Base-by-base conservation (phyloP, 1,284 basidiomycete genomes). In the Porphyrellus sp. region DNA sequence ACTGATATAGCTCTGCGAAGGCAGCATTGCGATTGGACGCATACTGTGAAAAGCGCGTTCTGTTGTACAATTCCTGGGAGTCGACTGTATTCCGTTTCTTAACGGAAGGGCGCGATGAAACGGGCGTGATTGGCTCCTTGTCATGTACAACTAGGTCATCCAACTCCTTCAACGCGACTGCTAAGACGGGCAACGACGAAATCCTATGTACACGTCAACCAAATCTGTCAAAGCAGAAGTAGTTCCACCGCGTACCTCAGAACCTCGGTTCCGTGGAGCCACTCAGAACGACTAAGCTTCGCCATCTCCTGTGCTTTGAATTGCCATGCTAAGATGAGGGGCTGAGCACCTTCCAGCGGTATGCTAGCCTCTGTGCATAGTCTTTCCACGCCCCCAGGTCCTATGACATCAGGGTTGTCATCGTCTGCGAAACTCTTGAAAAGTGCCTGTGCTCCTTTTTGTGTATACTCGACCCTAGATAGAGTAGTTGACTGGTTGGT, bases 321-420 rank as follows among this genome's bases (percentile, higher is more conserved):
- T 59, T 85, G 82, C 89, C 89, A 91, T 16, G 86, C 79, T 7
- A 90, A 70, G 24, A 91, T 73, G 38, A 91, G 72, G 18, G 88
- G 85, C 52, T 81, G 70, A 9, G 83, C 74, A 28, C 87, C 85
- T 24, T 89, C 89, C 64, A 91, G 69, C 1, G 85, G 72, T 44
- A 90, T 79, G 13, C 78, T 71, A 11, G 82, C 78, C 58, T 89
- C 85, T 21, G 59, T 74, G 68, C 83, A 91, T 28, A 91, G 68
- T 45, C 68, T 74, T 65, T 83, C 81, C 55, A 89, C 80, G 1
- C 86, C 86, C 57, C 82, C 86, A 0, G 85, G 77, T 3, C 81
- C 83, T 60, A 89, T 86, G 44, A 78, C 71, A 41, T 74, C 66
- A 5, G 77, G 70, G 38, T 80, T 73, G 47, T 89, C 84, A 5